A percentile compares a stretch with the other conserved stretches of the same genome.
Conservation (phyloP, 116 monocot genomes). For the Posidonia oceanica region DNA sequence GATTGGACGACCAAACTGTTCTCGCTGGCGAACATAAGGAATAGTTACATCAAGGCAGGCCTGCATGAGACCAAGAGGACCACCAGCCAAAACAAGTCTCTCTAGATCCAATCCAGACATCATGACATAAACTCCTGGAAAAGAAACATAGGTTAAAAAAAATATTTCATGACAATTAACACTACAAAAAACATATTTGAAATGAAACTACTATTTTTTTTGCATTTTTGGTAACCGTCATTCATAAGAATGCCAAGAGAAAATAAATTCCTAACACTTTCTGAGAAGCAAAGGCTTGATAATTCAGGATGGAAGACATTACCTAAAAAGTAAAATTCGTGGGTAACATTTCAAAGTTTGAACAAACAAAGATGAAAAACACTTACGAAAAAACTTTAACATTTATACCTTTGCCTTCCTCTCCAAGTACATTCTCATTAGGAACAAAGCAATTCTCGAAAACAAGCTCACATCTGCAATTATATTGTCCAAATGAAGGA, state of each 20-base stretch:
- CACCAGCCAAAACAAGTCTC: slow-evolving; percentile 89
- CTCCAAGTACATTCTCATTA: slow-evolving; percentile 76
- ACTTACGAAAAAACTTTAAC: neutral
- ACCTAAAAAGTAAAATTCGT: too few species aligned
- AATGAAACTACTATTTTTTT: too few species aligned
- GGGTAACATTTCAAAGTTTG: too few species aligned
- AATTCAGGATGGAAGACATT: too few species aligned
- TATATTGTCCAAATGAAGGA: slow-evolving; percentile 3
- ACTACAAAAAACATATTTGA: too few species aligned
- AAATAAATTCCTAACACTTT: too few species aligned
- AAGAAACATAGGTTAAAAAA: too few species aligned
- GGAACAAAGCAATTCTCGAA: slow-evolving; percentile 97
- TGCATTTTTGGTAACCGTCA: too few species aligned
- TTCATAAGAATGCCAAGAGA: too few species aligned
- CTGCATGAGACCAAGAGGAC: slow-evolving; percentile 96
- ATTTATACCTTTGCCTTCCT: slow-evolving; percentile 78
- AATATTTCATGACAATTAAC: too few species aligned
- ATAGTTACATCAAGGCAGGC: slow-evolving; percentile 79
- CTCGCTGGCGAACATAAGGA: slow-evolving; percentile 89
- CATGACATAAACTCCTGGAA: slow-evolving; percentile 91
- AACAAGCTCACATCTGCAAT: slow-evolving; percentile 87
- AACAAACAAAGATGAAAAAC: too few species aligned
- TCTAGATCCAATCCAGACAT: slow-evolving; percentile 99
- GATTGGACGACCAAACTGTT: slow-evolving; percentile 92
- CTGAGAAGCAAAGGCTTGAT: too few species aligned